Evolutionary conservation across 2,329 filamentous ascomycete genomes (phyloP).

Genomic region (Exophiala xenobiotica): DNA sequence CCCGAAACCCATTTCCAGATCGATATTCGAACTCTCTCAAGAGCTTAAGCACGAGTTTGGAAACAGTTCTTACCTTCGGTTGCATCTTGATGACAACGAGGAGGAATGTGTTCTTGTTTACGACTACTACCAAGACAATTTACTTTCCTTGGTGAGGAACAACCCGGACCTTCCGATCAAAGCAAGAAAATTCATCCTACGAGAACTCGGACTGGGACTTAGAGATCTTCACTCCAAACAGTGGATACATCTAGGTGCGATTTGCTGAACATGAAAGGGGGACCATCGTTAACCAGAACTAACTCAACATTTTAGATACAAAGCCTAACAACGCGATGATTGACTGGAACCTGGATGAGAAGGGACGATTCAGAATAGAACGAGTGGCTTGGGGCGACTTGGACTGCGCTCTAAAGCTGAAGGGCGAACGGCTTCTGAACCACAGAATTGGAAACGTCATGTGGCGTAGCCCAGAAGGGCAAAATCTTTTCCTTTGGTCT

Average conservation of each 20-base stretch:
- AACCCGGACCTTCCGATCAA: slow-evolving; percentile 5
- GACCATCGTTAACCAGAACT: neutral
- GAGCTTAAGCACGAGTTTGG: slow-evolving; percentile 9
- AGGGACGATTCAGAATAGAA: slow-evolving; percentile 1
- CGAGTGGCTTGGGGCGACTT: slow-evolving; percentile 14
- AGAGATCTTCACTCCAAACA: slow-evolving; percentile 15
- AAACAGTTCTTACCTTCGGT: slow-evolving; percentile 5
- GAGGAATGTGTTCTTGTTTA: slow-evolving; percentile 11
- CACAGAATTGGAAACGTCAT: slow-evolving; percentile 20
- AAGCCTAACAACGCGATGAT: slow-evolving; percentile 16
- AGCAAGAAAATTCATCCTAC: slow-evolving; percentile 6
- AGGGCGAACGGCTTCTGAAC: slow-evolving; percentile 16
- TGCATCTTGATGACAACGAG: slow-evolving; percentile 16
- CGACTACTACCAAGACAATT: slow-evolving; percentile 10
- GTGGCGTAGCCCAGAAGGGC: slow-evolving; percentile 26
- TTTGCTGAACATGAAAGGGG: neutral
- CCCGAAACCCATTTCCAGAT: slow-evolving; percentile 16
- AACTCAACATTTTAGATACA: slow-evolving; percentile 7
- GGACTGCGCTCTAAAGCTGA: slow-evolving; percentile 16
- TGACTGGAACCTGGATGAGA: slow-evolving; percentile 3
- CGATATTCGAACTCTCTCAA: slow-evolving; percentile 15
- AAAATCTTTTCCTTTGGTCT: slow-evolving; percentile 24
- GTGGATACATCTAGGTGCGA: slow-evolving; percentile 11
- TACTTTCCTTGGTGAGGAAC: slow-evolving; percentile 3
- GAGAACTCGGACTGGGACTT: slow-evolving; percentile 7